Evolutionary conservation across 768 basidiomycete species (phyloP).

Genomic region (Clitopilus hobsonii): DNA sequence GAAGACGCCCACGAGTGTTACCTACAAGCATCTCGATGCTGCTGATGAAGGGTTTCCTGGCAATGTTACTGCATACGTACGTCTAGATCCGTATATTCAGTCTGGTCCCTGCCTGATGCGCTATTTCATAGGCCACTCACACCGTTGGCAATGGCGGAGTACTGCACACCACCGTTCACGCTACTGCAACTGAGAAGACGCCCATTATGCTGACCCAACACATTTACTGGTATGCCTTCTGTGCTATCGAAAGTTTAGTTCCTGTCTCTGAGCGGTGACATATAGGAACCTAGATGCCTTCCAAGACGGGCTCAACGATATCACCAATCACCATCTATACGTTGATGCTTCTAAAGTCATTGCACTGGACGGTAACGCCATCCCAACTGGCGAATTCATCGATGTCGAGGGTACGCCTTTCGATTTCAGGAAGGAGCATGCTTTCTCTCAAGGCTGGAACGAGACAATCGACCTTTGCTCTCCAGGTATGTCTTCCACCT

Average conservation of each 20-base stretch:
- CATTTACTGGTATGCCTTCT: conserved; percentile 45
- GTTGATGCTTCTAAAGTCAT: conserved; percentile 20
- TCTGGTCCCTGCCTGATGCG: neutral
- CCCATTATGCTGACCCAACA: conserved; percentile 53
- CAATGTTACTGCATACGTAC: conserved; percentile 31
- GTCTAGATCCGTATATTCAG: conserved; percentile 7
- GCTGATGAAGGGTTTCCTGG: conserved; percentile 52
- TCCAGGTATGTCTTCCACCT: neutral
- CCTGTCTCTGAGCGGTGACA: neutral
- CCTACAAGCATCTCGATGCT: conserved; percentile 42
- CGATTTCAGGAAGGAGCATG: conserved; percentile 31
- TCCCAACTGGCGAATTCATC: conserved; percentile 24
- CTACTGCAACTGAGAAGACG: conserved; percentile 41
- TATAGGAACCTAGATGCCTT: conserved; percentile 46
- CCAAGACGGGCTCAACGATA: conserved; percentile 28
- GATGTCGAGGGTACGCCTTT: conserved; percentile 20
- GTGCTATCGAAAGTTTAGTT: too few relatives aligned
- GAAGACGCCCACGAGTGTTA: conserved; percentile 38
- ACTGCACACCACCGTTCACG: conserved; percentile 35
- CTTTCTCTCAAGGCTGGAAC: conserved; percentile 23
- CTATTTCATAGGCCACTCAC: conserved; percentile 35
- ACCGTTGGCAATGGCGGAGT: conserved; percentile 36
- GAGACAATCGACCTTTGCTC: neutral
- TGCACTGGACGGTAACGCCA: conserved; percentile 25
- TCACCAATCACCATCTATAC: conserved; percentile 24